These are phyloP conservation scores for Trichoderma afroharzianum DNA, from an alignment of 2,329 filamentous ascomycete species.

Conservation along the genomic window DNA sequence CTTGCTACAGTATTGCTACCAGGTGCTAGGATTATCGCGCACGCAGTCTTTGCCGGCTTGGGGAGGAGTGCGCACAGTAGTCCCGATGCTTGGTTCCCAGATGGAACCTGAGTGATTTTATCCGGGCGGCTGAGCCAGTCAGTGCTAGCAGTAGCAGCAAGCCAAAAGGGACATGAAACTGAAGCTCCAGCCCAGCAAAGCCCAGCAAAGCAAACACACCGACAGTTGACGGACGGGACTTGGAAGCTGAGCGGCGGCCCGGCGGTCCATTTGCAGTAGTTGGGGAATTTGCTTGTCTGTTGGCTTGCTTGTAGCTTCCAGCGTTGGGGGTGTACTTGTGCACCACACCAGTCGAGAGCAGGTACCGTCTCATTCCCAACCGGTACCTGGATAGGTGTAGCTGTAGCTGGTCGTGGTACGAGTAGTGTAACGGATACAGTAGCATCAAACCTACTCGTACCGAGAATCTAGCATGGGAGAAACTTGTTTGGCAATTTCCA, in stretches of 20 bases:
- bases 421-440: background rate
- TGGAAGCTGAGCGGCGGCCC: background rate
- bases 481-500: background rate
- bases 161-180: background rate
- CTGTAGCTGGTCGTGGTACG: background rate
- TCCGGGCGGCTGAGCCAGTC: constrained; percentile 12
- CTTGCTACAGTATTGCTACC: background rate
- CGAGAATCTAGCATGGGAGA: background rate
- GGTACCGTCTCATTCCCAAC: background rate
- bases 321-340: background rate
- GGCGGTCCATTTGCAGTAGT: background rate
- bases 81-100: constrained; percentile 4
- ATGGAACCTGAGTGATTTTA: constrained; percentile 18
- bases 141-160: background rate
- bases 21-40: constrained; percentile 8
- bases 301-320: background rate
- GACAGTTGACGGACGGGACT: background rate
- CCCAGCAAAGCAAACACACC: background rate
- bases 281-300: background rate
- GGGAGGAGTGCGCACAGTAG: constrained; percentile 15
- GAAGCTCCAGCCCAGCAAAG: background rate
- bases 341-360: background rate
- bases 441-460: background rate
- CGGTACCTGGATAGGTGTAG: background rate
- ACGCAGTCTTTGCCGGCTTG: constrained; percentile 13